Percentiles rank a stretch among this genome's conserved stretches.
These are phyloP conservation scores for Colletotrichum neosansevieriae DNA, from an alignment of 2,329 filamentous ascomycete species.

Conservation along the genomic window DNA sequence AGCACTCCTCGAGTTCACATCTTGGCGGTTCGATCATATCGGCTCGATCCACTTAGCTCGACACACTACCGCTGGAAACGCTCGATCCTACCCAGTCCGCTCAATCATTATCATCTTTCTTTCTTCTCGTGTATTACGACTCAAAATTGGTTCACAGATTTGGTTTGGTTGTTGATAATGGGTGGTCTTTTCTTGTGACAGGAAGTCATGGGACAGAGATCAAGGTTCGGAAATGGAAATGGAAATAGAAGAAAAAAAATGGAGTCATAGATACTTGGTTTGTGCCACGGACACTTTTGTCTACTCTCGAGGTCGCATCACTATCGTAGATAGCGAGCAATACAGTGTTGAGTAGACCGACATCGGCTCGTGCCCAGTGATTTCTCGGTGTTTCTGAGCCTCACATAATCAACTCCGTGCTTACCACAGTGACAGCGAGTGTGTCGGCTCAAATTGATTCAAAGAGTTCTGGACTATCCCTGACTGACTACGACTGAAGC, in stretches of 20 bases:
- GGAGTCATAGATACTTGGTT: constrained; percentile 23
- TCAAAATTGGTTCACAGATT: constrained; percentile 21
- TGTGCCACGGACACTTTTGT: constrained; percentile 25
- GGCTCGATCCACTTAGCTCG: background rate
- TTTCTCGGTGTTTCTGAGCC: background rate
- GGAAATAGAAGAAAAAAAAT: background rate
- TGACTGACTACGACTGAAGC: too few species aligned
- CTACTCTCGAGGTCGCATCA: constrained; percentile 19
- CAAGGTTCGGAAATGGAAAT: constrained; percentile 21
- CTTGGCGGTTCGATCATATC: constrained; percentile 1
- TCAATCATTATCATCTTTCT: constrained; percentile 11
- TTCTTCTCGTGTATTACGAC: constrained; percentile 4
- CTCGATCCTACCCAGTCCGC: background rate
- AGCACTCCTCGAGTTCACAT: background rate
- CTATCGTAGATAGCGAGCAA: constrained; percentile 23
- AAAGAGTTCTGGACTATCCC: too few species aligned
- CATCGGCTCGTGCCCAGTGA: background rate
- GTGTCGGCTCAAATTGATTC: too few species aligned
- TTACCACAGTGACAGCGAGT: too few species aligned
- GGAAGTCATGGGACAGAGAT: constrained; percentile 13
- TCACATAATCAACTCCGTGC: background rate
- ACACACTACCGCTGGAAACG: background rate
- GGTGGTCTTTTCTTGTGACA: constrained; percentile 12
- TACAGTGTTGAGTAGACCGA: constrained; percentile 31
- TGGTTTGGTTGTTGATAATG: constrained; percentile 18